phyloP scores from a whole-genome alignment of 257 asterid species.

The Capsicum pubescens region DNA sequence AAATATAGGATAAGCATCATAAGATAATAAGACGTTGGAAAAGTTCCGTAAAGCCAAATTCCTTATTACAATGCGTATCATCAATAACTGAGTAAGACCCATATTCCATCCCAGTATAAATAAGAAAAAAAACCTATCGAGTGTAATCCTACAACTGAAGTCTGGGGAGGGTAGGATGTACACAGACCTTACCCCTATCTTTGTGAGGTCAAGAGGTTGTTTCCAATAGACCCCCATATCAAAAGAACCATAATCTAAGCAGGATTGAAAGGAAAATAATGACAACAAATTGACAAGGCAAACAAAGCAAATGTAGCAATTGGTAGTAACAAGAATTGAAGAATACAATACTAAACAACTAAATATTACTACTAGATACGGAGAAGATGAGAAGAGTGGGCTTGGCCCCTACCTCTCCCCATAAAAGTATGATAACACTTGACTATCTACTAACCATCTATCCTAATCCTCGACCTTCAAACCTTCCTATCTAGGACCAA shows the following conservation, averaged over 20 bases:
- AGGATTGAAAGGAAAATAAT: background rate
- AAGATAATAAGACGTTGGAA: background rate
- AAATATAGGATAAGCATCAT: background rate
- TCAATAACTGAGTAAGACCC: background rate
- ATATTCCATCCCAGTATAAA: background rate
- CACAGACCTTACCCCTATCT: background rate
- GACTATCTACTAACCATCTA: background rate
- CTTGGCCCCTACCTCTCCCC: background rate
- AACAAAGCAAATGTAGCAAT: background rate
- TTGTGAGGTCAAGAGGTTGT: background rate
- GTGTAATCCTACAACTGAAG: no score
- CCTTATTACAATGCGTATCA: background rate
- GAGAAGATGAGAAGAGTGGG: background rate
- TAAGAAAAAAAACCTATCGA: background rate
- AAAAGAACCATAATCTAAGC: background rate
- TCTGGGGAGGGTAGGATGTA: no score
- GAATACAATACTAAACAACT: background rate
- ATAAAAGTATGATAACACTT: no score
- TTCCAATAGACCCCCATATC: background rate
- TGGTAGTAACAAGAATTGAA: background rate
- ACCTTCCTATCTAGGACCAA: background rate
- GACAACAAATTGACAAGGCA: background rate
- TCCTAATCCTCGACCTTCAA: background rate
- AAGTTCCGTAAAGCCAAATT: background rate
- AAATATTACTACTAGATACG: background rate